A percentile compares a stretch with the other conserved stretches of the same genome.
These are phyloP conservation scores for Apiospora sp. DNA, from an alignment of 2,329 filamentous ascomycete species.

Conservation along the genomic window DNA sequence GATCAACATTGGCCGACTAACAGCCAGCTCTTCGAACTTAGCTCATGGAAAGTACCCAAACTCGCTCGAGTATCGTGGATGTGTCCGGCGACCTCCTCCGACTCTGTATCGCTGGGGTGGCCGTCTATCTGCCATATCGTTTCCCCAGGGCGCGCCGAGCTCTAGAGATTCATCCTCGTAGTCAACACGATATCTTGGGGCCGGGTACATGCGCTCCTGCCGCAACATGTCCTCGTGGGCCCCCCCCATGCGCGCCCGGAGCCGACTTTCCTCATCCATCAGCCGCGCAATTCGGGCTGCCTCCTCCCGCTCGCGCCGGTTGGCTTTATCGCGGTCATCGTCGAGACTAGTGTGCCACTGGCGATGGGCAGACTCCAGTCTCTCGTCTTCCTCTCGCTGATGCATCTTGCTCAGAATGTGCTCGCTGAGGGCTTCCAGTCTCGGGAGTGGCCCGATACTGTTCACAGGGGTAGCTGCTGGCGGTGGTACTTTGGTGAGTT, in stretches of 20 bases:
- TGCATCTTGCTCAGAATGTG: neutral
- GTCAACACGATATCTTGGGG: constrained; percentile 1
- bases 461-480: neutral
- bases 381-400: constrained; percentile 3
- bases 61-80: constrained; percentile 17
- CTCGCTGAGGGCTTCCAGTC: constrained; percentile 10
- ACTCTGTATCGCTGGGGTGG: neutral
- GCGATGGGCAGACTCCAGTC: constrained; percentile 3
- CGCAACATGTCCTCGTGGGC: neutral
- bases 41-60: constrained; percentile 18
- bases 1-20: neutral
- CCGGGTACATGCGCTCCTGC: neutral
- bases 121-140: constrained; percentile 1
- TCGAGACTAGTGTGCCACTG: constrained; percentile 18
- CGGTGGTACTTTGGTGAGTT: neutral
- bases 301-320: neutral
- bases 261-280: constrained; percentile 14
- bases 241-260: constrained; percentile 5
- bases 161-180: constrained; percentile 7
- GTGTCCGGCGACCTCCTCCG: neutral
- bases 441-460: neutral
- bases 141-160: constrained; percentile 8
- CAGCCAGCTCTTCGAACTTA: neutral
- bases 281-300: constrained; percentile 5
- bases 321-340: neutral